Evolutionary conservation across 768 basidiomycete genomes (phyloP), one percentile per base, ranked within the genome.

Genomic region (Neoboletus brunneissimus): DNA sequence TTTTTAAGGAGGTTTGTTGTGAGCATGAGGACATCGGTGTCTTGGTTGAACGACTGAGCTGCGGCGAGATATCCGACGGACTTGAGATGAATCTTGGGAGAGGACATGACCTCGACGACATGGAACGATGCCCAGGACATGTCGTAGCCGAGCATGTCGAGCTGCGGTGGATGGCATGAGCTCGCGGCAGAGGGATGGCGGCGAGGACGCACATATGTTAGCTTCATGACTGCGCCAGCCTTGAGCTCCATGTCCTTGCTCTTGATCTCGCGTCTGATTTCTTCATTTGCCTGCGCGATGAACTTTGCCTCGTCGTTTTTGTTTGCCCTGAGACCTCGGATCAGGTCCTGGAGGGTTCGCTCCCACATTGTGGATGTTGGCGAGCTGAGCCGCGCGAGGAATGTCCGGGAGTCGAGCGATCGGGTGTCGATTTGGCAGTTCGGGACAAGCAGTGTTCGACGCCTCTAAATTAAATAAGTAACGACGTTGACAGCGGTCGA

Each of bases 31-130:
- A 98, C 96, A 64, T 98, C 97, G 1, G 97, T 98, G 55, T 96
- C 92, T 63, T 92, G 84, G 43, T 87, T 81, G 71, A 98, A 99
- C 1, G 94, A 95, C 74, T 94, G 86, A 41, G 84, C 73, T 4
- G 97, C 94, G 2, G 91, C 97, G 23, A 99, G 87, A 73, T 99
- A 98, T 13, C 97, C 97, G 48, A 98, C 88, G 27, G 84, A 86
- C 79, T 99, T 99, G 62, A 98, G 80, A 73, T 98, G 95, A 62
- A 88, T 83, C 68, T 87, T 87, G 5, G 89, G 77, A 4, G 94
- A 94, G 37, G 94, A 94, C 97, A 99, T 99, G 71, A 96, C 94
- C 69, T 99, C 97, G 7, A 98, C 88, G 51, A 99, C 89, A 71
- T 96, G 87, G 66, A 99, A 99, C 9, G 97, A 91, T 44, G 95